phyloP scores from a whole-genome alignment of 139 green algal genomes.

The Coelastrella sp. region DNA sequence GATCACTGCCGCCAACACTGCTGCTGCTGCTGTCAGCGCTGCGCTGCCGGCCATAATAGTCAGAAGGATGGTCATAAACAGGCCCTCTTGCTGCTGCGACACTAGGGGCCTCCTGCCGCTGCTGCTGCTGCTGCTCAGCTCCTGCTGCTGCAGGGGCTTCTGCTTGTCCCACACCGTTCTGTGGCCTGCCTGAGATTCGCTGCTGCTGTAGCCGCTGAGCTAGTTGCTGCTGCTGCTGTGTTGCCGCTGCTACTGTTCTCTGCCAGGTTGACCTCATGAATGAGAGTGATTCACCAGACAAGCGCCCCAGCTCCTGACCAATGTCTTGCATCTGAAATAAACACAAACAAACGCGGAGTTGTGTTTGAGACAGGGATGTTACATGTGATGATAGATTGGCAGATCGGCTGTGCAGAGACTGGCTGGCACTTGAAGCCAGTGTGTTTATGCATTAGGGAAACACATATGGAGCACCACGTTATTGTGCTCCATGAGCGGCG shows the following conservation, averaged over 20 bases:
- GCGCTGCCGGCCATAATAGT: not conserved
- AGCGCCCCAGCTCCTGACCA: conserved; percentile 26
- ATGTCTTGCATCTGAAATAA: conserved; percentile 36
- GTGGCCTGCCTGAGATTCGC: not conserved
- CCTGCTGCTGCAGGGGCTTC: not conserved
- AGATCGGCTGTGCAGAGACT: not conserved
- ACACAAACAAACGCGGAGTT: not conserved
- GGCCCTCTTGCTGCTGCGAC: not conserved
- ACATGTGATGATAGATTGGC: not conserved
- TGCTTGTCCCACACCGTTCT: not conserved
- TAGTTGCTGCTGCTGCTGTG: conserved; percentile 24
- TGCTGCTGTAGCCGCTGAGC: conserved; percentile 17
- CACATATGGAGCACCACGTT: no score
- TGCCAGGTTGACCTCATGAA: conserved; percentile 14
- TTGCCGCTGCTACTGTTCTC: conserved; percentile 25
- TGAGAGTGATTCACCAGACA: conserved; percentile 37
- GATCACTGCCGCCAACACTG: not conserved
- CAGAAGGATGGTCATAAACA: not conserved
- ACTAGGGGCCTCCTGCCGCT: not conserved
- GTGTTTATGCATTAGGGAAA: no score
- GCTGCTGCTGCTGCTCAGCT: not conserved
- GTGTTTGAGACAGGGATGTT: not conserved
- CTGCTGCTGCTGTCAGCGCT: not conserved
- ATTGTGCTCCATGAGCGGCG: no score
- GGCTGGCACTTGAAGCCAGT: not conserved